These are phyloP conservation scores for Porpolomopsis calyptriformis DNA, from an alignment of 768 basidiomycete species.

Conservation along the genomic window DNA sequence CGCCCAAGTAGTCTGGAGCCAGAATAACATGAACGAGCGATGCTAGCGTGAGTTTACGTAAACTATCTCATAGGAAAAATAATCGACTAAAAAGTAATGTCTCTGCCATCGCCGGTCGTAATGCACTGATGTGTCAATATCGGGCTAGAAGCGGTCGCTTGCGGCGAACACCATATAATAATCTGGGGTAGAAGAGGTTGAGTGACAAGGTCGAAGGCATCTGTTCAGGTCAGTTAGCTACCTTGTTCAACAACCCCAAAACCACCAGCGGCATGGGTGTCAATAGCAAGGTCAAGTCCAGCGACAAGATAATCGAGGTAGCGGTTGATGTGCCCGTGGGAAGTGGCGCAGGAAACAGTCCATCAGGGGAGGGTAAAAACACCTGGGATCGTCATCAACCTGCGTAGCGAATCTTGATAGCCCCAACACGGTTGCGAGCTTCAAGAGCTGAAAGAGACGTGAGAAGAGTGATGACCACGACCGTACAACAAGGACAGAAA, in stretches of 20 bases:
- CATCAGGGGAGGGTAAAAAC: background rate
- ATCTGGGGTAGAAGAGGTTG: background rate
- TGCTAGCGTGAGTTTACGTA: background rate
- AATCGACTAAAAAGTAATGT: background rate
- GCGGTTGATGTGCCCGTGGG: background rate
- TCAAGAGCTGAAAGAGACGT: conserved; percentile 42
- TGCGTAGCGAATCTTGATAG: conserved; percentile 69
- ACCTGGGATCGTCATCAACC: conserved; percentile 34
- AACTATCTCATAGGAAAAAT: too few relatives aligned
- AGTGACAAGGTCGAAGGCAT: background rate
- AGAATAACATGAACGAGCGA: background rate
- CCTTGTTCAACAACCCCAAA: background rate
- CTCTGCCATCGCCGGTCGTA: background rate
- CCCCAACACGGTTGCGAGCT: conserved; percentile 52
- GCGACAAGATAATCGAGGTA: background rate
- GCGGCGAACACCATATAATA: background rate
- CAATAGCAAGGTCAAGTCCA: too few relatives aligned
- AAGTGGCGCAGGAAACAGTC: background rate
- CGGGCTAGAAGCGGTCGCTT: background rate
- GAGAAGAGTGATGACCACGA: background rate
- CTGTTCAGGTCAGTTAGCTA: background rate
- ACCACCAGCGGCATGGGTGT: too few relatives aligned
- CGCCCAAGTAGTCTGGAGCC: background rate
- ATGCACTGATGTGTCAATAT: background rate
- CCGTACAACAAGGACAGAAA: background rate